Base-by-base conservation (phyloP, 2,329 filamentous ascomycete genomes). In the Fusarium irregulare region DNA sequence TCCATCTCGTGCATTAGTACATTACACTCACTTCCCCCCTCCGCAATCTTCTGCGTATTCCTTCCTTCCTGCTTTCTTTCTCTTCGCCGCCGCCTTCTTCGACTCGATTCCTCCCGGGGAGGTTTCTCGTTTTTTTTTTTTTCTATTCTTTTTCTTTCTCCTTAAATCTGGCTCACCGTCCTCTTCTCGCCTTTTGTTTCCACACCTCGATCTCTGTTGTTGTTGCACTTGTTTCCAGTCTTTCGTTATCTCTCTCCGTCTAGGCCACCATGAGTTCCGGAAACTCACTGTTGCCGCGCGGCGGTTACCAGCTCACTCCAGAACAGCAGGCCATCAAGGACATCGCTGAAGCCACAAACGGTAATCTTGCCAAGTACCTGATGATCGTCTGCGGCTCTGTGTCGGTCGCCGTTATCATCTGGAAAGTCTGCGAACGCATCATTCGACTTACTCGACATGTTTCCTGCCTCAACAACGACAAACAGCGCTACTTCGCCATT, bases 381-480 rank as follows among this genome's bases (percentile, higher is more conserved):
- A 82, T 91, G 69, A 81, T 89, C 70, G 84, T 91, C 28, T 89
- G 92, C 78, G 88, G 88, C 56, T 85, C 86, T 53, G 83, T 94
- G 54, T 86, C 91, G 14, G 85, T 79, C 37, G 84, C 86, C 51
- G 84, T 94, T 73, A 84, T 92, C 68, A 73, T 90, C 68, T 95
- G 93, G 87, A 89, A 91, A 66, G 78, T 90, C 68, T 80, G 83
- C 57, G 85, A 89, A 53, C 84, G 87, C 57, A 80, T 92, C 60
- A 83, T 88, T 61, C 88, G 86, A 71, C 91, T 96, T 76, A 83
- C 94, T 40, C 89, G 94, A 68, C 91, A 88, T 27, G 84, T 97
- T 46, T 86, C 91, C 44, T 93, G 90, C 75, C 86, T 97, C 71
- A 91, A 88, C 81, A 93, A 93, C 81, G 91, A 93, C 70, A 91